Evolutionary conservation across 208 protist genomes (phyloP).

Genomic region (Naegleria lovaniensis): DNA sequence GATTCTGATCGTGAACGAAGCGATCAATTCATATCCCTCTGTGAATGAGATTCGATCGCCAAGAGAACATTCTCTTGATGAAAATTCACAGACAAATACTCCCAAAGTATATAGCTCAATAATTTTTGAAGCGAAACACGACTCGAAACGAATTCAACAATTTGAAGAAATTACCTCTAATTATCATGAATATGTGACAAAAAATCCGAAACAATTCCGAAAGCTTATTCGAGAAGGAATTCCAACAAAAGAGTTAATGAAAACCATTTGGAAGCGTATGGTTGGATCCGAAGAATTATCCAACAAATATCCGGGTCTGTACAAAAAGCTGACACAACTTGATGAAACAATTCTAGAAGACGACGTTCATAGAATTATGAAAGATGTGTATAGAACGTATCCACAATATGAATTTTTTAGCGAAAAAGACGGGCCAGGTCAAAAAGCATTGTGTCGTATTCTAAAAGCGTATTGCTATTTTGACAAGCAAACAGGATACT

Average conservation of each 20-base stretch:
- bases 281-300: background rate
- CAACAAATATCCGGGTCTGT: background rate
- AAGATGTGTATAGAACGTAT: conserved; percentile 72
- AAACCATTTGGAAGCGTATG: background rate
- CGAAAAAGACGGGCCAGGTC: conserved; percentile 53
- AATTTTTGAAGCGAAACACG: background rate
- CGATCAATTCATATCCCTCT: background rate
- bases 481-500: conserved; percentile 67
- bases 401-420: conserved; percentile 66
- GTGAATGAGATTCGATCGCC: background rate
- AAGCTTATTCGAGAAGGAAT: background rate
- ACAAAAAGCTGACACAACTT: background rate
- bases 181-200: background rate
- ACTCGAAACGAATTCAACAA: background rate
- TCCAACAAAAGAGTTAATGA: background rate
- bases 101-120: background rate
- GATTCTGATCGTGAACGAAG: background rate
- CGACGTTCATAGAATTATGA: conserved; percentile 50
- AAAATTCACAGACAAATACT: too few relatives aligned
- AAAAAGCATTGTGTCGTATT: conserved; percentile 59
- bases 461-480: conserved; percentile 66
- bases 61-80: too few relatives aligned
- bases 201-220: background rate
- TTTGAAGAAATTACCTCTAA: background rate
- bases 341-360: background rate